A percentile compares a stretch with the other conserved stretches of the same genome.
These are phyloP conservation scores for Yamadazyma triangularis DNA, from an alignment of 1,139 yeast genomes.

Conservation along the genomic window DNA sequence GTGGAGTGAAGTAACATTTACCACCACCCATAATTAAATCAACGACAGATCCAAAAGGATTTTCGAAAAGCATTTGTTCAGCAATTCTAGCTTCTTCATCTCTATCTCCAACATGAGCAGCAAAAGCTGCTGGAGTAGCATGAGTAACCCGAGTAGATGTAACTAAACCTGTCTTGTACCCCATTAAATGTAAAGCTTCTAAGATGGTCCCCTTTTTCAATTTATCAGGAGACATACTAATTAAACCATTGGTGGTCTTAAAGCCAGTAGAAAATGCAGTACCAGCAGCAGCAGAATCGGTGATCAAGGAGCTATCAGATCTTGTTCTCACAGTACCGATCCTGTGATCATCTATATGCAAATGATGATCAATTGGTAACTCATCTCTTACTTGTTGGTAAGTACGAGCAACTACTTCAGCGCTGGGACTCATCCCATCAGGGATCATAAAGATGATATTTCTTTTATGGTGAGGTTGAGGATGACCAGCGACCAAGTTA, in stretches of 20 bases:
- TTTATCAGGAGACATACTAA: constrained; percentile 61
- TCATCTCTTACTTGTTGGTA: constrained; percentile 57
- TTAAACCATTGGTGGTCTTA: constrained; percentile 81
- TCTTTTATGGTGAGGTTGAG: constrained; percentile 10
- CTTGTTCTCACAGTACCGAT: constrained; percentile 79
- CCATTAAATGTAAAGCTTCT: constrained; percentile 76
- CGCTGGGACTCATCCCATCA: constrained; percentile 91
- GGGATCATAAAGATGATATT: constrained; percentile 83
- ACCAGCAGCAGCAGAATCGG: constrained; percentile 95
- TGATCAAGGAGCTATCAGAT: constrained; percentile 64
- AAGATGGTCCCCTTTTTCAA: constrained; percentile 76
- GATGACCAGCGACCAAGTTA: constrained; percentile 1
- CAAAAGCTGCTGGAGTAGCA: constrained; percentile 73
- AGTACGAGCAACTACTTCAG: constrained; percentile 68
- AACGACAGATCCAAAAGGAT: constrained; percentile 69
- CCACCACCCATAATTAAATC: constrained; percentile 92
- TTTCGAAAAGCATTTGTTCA: constrained; percentile 64
- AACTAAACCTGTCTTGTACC: constrained; percentile 77
- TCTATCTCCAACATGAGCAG: constrained; percentile 65
- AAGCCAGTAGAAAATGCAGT: constrained; percentile 81
- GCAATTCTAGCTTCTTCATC: constrained; percentile 73
- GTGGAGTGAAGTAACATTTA: constrained; percentile 65
- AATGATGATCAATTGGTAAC: constrained; percentile 43
- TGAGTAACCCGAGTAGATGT: constrained; percentile 71
- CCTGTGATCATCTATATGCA: constrained; percentile 60